A percentile compares a stretch with the other conserved stretches of the same genome.
These are phyloP conservation scores for Ramaria rubella DNA, from an alignment of 768 basidiomycete genomes.

Conservation along the genomic window DNA sequence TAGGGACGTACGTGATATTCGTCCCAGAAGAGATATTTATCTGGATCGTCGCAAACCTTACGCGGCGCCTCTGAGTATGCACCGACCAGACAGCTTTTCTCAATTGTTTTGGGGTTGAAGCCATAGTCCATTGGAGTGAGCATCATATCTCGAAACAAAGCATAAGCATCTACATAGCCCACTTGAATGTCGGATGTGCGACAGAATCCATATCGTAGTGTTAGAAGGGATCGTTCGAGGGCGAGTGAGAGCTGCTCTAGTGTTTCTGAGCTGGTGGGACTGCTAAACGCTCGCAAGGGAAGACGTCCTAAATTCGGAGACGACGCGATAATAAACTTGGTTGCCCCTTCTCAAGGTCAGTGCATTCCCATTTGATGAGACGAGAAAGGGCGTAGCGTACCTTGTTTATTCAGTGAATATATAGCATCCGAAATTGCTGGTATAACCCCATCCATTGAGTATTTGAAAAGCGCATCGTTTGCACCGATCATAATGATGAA, in stretches of 20 bases:
- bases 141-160: constrained; percentile 4
- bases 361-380: background rate
- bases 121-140: background rate
- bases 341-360: background rate
- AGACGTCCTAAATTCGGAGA: constrained; percentile 3
- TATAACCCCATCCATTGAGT: background rate
- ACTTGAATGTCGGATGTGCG: background rate
- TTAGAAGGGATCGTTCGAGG: constrained; percentile 2
- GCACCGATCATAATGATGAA: constrained; percentile 9
- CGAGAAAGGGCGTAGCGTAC: too few relatives aligned
- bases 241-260: background rate
- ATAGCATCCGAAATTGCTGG: background rate
- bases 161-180: constrained; percentile 1
- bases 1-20: constrained; percentile 8
- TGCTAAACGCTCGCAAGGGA: constrained; percentile 1
- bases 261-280: background rate
- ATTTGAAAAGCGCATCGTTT: constrained; percentile 4
- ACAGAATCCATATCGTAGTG: constrained; percentile 1
- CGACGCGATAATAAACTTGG: constrained; percentile 2
- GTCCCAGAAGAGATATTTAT: constrained; percentile 10
- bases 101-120: background rate
- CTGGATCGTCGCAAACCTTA: constrained; percentile 2
- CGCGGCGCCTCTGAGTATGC: constrained; percentile 6
- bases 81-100: constrained; percentile 5
- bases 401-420: background rate